phyloP scores from a whole-genome alignment of 148 eudicot species.

The Chenopodium berlandieri region DNA sequence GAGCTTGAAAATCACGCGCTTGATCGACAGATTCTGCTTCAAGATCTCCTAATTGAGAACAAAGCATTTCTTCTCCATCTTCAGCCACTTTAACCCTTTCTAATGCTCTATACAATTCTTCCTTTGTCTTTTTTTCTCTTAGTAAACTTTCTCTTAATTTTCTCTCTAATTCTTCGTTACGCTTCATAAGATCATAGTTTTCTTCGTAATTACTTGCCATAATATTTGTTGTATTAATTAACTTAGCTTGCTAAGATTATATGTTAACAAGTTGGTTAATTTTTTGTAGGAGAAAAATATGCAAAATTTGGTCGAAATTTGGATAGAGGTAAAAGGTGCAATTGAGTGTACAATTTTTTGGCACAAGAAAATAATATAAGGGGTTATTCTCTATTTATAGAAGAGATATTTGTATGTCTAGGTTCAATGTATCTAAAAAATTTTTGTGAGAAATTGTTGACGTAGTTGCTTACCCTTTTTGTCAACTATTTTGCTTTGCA shows the following conservation, averaged over 20 bases:
- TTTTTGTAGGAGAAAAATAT: background rate
- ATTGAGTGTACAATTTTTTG: constrained; percentile 10
- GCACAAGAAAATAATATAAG: background rate
- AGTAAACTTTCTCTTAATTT: constrained; percentile 44
- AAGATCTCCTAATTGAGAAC: constrained; percentile 64
- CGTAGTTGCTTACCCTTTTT: constrained; percentile 22
- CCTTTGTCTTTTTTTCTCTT: constrained; percentile 58
- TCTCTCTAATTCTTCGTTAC: constrained; percentile 63
- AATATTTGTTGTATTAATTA: background rate
- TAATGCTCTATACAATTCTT: constrained; percentile 44
- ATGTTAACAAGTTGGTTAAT: background rate
- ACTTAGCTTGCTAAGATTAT: background rate
- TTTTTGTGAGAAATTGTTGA: background rate
- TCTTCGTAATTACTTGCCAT: background rate
- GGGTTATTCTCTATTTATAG: constrained; percentile 17
- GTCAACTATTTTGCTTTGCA: background rate
- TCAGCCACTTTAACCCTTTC: constrained; percentile 56
- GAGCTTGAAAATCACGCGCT: constrained; percentile 44
- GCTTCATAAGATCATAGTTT: constrained; percentile 25
- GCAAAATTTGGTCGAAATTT: background rate
- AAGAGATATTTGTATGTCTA: constrained; percentile 30
- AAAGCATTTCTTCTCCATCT: constrained; percentile 76
- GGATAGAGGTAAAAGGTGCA: constrained; percentile 2
- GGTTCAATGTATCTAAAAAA: constrained; percentile 43
- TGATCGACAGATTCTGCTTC: constrained; percentile 70